Percentiles rank a stretch among this genome's conserved stretches.
Evolutionary conservation across 164 flowering plant species (phyloP).

Genomic region (Vitis vinifera): ASM3070453v1 NC_081808.1:23059001-23059500

Average conservation of each 20-base stretch:
- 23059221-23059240: conserved; percentile 4
- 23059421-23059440: not conserved
- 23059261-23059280: conserved; percentile 19
- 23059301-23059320: conserved; percentile 56
- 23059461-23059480: conserved; percentile 4
- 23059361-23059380: conserved; percentile 37
- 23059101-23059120: conserved; percentile 1
- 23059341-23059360: conserved; percentile 43
- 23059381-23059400: conserved; percentile 25
- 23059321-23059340: conserved; percentile 38
- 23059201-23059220: conserved; percentile 23
- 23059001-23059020: conserved; percentile 23
- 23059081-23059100: not conserved
- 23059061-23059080: conserved; percentile 63
- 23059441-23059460: conserved; percentile 17
- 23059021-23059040: conserved; percentile 79
- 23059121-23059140: conserved; percentile 9
- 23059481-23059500: not conserved
- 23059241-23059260: not conserved
- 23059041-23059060: conserved; percentile 48
- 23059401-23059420: conserved; percentile 35
- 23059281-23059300: conserved; percentile 68
- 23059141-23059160: conserved; percentile 45
- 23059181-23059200: conserved; percentile 79
- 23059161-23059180: conserved; percentile 75